Percentiles rank a stretch among this genome's conserved stretches.
phyloP scores from a whole-genome alignment of 2,329 filamentous ascomycete genomes.

The Alternaria solani region DNA sequence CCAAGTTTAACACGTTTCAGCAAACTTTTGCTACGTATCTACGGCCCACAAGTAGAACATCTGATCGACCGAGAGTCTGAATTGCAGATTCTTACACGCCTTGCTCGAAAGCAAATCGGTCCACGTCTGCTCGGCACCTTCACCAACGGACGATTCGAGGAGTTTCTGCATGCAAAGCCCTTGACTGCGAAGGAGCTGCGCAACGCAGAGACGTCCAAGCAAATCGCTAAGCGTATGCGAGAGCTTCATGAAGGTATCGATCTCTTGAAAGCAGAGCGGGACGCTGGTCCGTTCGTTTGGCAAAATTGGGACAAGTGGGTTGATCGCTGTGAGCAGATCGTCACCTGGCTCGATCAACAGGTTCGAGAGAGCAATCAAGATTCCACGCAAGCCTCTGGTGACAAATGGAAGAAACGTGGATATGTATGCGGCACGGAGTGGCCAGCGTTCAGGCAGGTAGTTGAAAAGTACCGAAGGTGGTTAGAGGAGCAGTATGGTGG shows the following conservation, averaged over 20 bases:
- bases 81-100: constrained; percentile 81
- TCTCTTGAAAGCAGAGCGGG: constrained; percentile 77
- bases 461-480: constrained; percentile 79
- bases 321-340: constrained; percentile 68
- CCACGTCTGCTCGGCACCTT: constrained; percentile 92
- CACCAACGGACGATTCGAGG: constrained; percentile 92
- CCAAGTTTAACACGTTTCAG: constrained; percentile 45
- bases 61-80: constrained; percentile 94
- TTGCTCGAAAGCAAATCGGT: constrained; percentile 92
- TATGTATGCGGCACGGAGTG: constrained; percentile 86
- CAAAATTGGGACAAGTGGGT: constrained; percentile 96
- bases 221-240: constrained; percentile 97
- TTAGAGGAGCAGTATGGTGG: constrained; percentile 77
- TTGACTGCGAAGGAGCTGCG: constrained; percentile 80
- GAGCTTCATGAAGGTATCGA: constrained; percentile 95
- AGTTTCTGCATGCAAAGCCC: constrained; percentile 86
- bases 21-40: constrained; percentile 88
- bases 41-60: constrained; percentile 93
- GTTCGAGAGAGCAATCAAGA: constrained; percentile 54
- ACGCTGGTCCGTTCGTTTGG: constrained; percentile 83
- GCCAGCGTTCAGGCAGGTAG: constrained; percentile 75
- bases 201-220: constrained; percentile 81
- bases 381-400: constrained; percentile 50
- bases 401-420: constrained; percentile 73
- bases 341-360: constrained; percentile 67